Base-by-base conservation (phyloP, 2,329 filamentous ascomycete genomes). In the Aspergillus brunneoviolaceus region DNA sequence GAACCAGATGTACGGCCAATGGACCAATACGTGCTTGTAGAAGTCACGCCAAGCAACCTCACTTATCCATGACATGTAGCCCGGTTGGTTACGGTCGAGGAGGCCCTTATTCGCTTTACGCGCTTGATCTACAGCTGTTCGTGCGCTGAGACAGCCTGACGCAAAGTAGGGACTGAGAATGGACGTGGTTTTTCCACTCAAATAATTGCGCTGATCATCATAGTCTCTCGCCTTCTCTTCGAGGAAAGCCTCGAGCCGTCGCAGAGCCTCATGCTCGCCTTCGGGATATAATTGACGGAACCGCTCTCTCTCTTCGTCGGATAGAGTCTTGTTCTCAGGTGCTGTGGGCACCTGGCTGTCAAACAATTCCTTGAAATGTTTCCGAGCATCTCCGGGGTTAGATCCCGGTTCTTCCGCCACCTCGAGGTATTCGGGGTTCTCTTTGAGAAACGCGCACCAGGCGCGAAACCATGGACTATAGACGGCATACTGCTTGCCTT, bases 41-140 rank as follows among this genome's bases (percentile, higher is more conserved):
- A 96, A 96, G 69, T 96, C 91, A 14, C 91, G 82, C 91, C 91
- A 95, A 0, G 90, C 91, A 3, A 96, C 82, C 74, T 96, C 91
- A 56, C 87, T 87, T 64, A 95, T 91, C 91, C 91, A 96, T 0
- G 82, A 81, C 54, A 84, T 80, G 59, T 90, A 88, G 0, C 90
- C 90, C 16, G 84, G 76, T 21, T 84, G 82, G 0, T 89, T 89
- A 1, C 80, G 84, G 61, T 92, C 85, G 1, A 96, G 81, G 59
- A 86, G 81, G 31, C 80, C 72, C 27, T 79, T 85, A 68, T 91
- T 90, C 31, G 79, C 76, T 57, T 86, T 83, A 33, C 85, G 81
- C 0, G 91, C 90, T 29, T 79, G 79, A 3, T 83, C 79, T 5
- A 93, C 81, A 10, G 87, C 88, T 0, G 87, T 90, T 60, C 90